Conservation (phyloP, 1,284 basidiomycete genomes). For the Trametes pubescens region DNA sequence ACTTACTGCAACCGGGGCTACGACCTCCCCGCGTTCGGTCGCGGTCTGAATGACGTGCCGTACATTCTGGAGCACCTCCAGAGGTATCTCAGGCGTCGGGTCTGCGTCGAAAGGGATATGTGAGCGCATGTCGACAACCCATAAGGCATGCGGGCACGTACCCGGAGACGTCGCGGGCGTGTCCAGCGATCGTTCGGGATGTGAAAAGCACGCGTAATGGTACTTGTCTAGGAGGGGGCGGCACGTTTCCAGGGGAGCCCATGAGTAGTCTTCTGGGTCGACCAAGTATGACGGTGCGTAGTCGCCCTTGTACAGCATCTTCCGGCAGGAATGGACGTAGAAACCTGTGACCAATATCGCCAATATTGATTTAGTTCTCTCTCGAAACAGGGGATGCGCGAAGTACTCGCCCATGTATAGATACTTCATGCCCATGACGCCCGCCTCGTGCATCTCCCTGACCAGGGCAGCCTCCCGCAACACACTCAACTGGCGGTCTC, state of each 20-base stretch:
- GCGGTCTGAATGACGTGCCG: slow-evolving; percentile 1
- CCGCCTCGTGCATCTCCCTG: slow-evolving; percentile 77
- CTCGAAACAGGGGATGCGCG: too few relatives aligned
- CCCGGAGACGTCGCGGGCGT: slow-evolving; percentile 25
- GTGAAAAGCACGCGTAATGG: slow-evolving; percentile 74
- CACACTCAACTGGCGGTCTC: slow-evolving; percentile 71
- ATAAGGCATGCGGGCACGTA: not conserved
- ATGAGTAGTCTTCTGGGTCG: slow-evolving; percentile 88
- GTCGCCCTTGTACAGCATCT: slow-evolving; percentile 98
- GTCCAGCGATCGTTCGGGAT: slow-evolving; percentile 62
- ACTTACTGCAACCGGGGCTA: slow-evolving; percentile 18
- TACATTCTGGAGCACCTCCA: slow-evolving; percentile 19
- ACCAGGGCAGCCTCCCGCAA: slow-evolving; percentile 81
- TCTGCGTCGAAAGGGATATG: slow-evolving; percentile 4
- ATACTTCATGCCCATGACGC: slow-evolving; percentile 64
- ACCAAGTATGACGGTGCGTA: slow-evolving; percentile 89
- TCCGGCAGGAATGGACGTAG: slow-evolving; percentile 83
- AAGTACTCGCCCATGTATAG: slow-evolving; percentile 90
- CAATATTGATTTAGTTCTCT: too few relatives aligned
- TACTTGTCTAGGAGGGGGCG: slow-evolving; percentile 66
- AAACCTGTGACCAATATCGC: too few relatives aligned
- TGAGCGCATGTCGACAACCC: not conserved
- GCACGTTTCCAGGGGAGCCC: slow-evolving; percentile 74
- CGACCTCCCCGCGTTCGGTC: not conserved
- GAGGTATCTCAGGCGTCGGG: slow-evolving; percentile 18